Percentiles rank a stretch among this genome's conserved stretches.
Evolutionary conservation across 2,329 filamentous ascomycete species (phyloP).

Genomic region (Aspergillus bombycis): DNA sequence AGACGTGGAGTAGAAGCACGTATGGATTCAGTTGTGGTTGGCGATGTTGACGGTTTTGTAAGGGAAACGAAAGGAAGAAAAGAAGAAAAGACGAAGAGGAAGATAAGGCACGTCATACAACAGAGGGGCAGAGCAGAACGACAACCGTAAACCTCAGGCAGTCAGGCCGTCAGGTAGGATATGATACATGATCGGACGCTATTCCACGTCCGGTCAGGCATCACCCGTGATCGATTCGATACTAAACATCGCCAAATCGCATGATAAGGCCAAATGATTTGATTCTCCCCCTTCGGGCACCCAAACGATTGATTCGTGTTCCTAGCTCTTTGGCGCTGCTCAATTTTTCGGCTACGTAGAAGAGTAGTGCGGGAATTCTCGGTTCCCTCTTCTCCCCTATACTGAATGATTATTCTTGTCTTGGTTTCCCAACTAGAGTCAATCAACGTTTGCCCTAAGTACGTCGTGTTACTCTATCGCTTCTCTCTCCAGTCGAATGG

Average conservation of each 20-base stretch:
- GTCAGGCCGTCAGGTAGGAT: constrained; percentile 3
- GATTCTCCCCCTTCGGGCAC: background rate
- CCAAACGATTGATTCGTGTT: background rate
- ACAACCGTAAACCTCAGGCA: background rate
- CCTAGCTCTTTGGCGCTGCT: background rate
- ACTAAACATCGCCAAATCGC: background rate
- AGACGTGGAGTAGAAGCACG: background rate
- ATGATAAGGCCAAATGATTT: constrained; percentile 4
- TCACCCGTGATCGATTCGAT: background rate
- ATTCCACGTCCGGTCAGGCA: background rate
- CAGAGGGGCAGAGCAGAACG: constrained; percentile 4
- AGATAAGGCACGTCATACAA: constrained; percentile 5
- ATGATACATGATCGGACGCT: background rate
- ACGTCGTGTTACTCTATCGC: background rate
- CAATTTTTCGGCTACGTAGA: background rate
- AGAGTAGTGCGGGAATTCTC: background rate
- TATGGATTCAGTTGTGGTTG: background rate
- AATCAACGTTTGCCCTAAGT: background rate
- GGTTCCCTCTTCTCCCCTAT: background rate
- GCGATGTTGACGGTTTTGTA: background rate
- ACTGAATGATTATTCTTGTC: background rate
- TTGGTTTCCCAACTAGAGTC: background rate
- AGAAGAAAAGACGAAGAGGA: background rate
- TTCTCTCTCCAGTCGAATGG: background rate
- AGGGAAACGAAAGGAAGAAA: background rate